Evolutionary conservation across 129 eudicot genomes (phyloP).

Genomic region (Heracleum sosnowskyi): DNA sequence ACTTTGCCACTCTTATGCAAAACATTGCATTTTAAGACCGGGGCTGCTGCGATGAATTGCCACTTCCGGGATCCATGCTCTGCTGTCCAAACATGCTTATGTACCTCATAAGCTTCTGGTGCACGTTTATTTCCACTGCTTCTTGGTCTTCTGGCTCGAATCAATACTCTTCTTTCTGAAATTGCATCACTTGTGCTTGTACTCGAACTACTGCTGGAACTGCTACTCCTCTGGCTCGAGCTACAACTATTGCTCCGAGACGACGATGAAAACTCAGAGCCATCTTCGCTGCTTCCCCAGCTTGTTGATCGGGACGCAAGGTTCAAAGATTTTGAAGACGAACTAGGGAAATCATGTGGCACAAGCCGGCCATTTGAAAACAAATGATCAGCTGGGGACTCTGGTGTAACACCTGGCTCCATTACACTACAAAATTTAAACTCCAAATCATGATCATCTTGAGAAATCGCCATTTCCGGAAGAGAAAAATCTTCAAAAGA

Average conservation of each 20-base stretch:
- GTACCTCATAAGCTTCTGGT: conserved; percentile 9
- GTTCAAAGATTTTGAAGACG: not conserved
- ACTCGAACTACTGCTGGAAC: conserved; percentile 46
- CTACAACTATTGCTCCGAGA: conserved; percentile 2
- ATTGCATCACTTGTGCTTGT: conserved; percentile 42
- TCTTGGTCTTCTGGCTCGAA: conserved; percentile 21
- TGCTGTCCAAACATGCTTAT: conserved; percentile 1
- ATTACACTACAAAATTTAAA: not conserved
- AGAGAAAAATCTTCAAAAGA: not conserved
- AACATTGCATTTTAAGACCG: conserved; percentile 35
- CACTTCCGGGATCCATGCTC: conserved; percentile 47
- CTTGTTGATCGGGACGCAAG: not conserved
- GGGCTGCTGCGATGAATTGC: conserved; percentile 62
- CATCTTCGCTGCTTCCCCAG: not conserved
- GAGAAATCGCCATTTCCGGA: not conserved
- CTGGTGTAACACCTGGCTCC: not conserved
- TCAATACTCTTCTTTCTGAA: conserved; percentile 19
- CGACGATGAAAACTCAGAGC: not conserved
- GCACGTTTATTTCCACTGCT: conserved; percentile 5
- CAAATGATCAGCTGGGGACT: conserved; percentile 1
- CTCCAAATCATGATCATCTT: not conserved
- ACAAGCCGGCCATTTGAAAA: conserved; percentile 1
- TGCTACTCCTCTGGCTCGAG: conserved; percentile 19
- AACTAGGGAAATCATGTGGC: not conserved
- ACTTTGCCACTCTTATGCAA: conserved; percentile 27